Percentiles rank a stretch among this genome's conserved stretches.
These are phyloP conservation scores for Eucalyptus albens DNA, from an alignment of 345 rosid species.

Conservation along the genomic window DNA sequence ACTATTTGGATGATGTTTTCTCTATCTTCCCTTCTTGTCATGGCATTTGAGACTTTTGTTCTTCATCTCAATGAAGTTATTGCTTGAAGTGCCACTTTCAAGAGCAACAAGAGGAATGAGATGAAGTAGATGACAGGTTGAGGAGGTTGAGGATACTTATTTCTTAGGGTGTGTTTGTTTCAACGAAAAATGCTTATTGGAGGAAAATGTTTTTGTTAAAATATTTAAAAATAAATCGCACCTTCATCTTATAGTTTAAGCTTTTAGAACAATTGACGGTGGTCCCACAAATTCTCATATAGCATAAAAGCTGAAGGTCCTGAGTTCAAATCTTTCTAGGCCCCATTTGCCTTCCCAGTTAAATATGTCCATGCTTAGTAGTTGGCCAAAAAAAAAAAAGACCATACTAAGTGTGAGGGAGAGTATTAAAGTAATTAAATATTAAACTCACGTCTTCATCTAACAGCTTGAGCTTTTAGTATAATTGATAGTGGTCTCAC, in stretches of 20 bases:
- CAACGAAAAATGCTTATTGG: background rate
- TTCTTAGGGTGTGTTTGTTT: background rate
- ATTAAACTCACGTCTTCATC: fast-evolving
- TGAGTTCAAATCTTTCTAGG: too few relatives aligned
- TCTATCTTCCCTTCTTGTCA: background rate
- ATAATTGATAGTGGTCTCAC: too few relatives aligned
- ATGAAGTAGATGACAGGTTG: background rate
- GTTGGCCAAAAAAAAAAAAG: too few relatives aligned
- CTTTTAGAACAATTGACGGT: fast-evolving
- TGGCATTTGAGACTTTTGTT: background rate
- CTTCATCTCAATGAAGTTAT: background rate
- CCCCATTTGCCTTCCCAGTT: too few relatives aligned
- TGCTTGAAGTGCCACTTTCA: background rate
- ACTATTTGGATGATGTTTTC: background rate
- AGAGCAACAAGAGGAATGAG: background rate
- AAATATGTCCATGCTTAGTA: too few relatives aligned
- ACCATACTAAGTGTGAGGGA: too few relatives aligned
- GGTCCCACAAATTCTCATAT: too few relatives aligned
- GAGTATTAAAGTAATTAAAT: too few relatives aligned
- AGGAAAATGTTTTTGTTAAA: background rate
- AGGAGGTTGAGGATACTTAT: background rate
- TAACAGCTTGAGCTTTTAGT: fast-evolving
- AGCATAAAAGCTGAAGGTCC: too few relatives aligned
- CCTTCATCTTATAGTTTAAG: too few relatives aligned
- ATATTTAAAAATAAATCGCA: too few relatives aligned